Evolutionary conservation across 1,284 basidiomycete genomes (phyloP).

Genomic region (Sanguinoderma infundibulare): DNA sequence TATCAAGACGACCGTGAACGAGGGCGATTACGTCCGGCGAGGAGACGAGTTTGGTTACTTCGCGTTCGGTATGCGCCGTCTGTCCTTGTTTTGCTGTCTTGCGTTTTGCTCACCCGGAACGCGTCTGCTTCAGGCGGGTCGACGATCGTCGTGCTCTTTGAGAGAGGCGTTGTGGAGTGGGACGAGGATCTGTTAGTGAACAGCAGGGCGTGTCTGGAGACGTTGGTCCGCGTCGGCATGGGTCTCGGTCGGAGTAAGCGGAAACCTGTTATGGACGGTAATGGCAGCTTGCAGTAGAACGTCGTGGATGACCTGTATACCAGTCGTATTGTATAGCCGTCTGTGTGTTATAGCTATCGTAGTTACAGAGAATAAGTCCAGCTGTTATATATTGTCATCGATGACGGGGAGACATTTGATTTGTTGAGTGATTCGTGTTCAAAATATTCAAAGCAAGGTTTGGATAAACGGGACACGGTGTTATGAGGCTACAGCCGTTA

Average conservation of each 20-base stretch:
- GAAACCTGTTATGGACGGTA: conserved; percentile 18
- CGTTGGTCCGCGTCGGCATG: conserved; percentile 87
- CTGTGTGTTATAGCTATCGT: not conserved
- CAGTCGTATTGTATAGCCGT: not conserved
- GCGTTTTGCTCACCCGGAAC: not conserved
- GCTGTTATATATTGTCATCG: too few species aligned
- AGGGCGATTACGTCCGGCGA: conserved; percentile 79
- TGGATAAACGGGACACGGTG: too few species aligned
- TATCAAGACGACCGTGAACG: conserved; percentile 84
- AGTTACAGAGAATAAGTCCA: not conserved
- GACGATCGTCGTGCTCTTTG: conserved; percentile 88
- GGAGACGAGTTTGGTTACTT: conserved; percentile 95
- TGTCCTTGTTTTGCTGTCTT: conserved; percentile 3
- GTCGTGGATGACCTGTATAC: not conserved
- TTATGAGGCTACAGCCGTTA: too few species aligned
- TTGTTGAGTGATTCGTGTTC: too few species aligned
- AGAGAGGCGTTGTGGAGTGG: conserved; percentile 82
- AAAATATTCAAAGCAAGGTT: too few species aligned
- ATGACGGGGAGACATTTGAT: too few species aligned
- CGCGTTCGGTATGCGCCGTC: conserved; percentile 74
- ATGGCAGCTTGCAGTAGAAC: not conserved
- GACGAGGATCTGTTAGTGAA: conserved; percentile 92
- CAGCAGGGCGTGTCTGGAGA: conserved; percentile 82
- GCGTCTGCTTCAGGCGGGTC: conserved; percentile 68
- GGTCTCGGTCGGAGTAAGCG: conserved; percentile 61